phyloP scores from a whole-genome alignment of 164 flowering plant genomes.

The Liquidambar formosana region DNA sequence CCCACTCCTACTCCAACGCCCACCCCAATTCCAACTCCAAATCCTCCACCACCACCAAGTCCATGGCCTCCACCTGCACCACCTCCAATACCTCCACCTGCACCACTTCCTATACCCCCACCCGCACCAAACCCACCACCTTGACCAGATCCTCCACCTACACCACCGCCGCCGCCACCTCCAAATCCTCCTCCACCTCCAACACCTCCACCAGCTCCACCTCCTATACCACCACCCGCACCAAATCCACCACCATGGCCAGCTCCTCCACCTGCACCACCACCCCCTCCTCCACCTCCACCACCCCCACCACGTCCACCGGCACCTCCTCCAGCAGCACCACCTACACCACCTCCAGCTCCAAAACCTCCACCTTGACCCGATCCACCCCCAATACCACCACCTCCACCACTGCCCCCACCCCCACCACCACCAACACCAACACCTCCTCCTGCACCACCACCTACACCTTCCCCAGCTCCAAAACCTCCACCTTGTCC shows the following conservation, averaged over 20 bases:
- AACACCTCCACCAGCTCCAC: constrained; percentile 12
- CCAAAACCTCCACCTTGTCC: constrained; percentile 11
- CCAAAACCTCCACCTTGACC: constrained; percentile 4
- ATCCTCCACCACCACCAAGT: constrained; percentile 8
- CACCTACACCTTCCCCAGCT: constrained; percentile 7
- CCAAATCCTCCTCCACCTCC: no score
- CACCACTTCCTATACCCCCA: constrained; percentile 12
- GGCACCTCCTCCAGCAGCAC: constrained; percentile 17
- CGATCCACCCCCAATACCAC: not conserved
- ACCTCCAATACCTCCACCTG: constrained; percentile 3
- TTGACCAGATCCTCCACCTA: constrained; percentile 25
- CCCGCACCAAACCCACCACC: constrained; percentile 26
- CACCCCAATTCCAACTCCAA: constrained; percentile 13
- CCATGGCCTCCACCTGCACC: constrained; percentile 8
- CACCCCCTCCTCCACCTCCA: constrained; percentile 22
- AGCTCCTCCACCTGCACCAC: constrained; percentile 19
- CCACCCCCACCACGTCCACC: constrained; percentile 22
- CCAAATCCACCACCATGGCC: constrained; percentile 26
- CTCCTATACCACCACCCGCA: no score
- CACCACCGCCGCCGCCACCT: constrained; percentile 16
- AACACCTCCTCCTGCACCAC: constrained; percentile 6
- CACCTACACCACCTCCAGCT: constrained; percentile 8
- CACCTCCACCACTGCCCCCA: not conserved
- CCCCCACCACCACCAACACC: constrained; percentile 7
- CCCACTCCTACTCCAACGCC: constrained; percentile 11